Evolutionary conservation across 139 green algal genomes (phyloP), one percentile per base, ranked within the genome.

Genomic region (Tetraselmis striata): DNA sequence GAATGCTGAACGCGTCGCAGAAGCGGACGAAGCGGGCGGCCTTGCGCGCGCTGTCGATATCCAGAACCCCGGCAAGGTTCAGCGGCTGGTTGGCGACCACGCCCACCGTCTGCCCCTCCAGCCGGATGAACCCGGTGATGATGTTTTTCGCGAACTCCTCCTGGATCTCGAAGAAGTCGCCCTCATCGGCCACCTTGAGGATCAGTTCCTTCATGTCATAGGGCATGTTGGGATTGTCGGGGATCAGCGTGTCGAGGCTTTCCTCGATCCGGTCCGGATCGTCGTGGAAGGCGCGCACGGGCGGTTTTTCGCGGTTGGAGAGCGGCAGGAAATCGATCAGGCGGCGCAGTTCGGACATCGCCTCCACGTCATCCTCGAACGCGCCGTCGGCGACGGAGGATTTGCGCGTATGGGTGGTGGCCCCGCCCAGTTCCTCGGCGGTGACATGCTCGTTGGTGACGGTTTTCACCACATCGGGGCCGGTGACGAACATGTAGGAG

Each of bases 1-100:
- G 91, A 81, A 94, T 95, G 82, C 87, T 87, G 82, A 94, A 94
- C 2, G 84, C 79, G 78, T 94, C 91, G 82, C 91, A 94, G 86
- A 95, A 94, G 25, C 91, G 87, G 58, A 94, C 92, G 84, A 94
- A 94, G 23, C 90, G 81, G 28, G 88, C 90, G 1, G 81, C 88
- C 80, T 83, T 30, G 32, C 77, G 26, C 80, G 85, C 81, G 27
- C 83, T 79, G 59, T 94, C 88, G 30, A 95, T 94, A 84, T 94
- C 91, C 29, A 94, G 86, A 75, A 89, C 93, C n/a, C 91, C 91
- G 2, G 91, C 91, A 32, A 93, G 86, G 77, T 90, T 79, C 1
- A 81, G 29, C 11, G 91, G 91, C 78, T 94, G 92, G 83, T 94
- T 94, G 75, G 91, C 91, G 31, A 94, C 92, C 24, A 94, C 80